Percentiles rank a stretch among this genome's conserved stretches.
Conservation (phyloP, 148 eudicot genomes). For the Heliosperma pusillum region DNA sequence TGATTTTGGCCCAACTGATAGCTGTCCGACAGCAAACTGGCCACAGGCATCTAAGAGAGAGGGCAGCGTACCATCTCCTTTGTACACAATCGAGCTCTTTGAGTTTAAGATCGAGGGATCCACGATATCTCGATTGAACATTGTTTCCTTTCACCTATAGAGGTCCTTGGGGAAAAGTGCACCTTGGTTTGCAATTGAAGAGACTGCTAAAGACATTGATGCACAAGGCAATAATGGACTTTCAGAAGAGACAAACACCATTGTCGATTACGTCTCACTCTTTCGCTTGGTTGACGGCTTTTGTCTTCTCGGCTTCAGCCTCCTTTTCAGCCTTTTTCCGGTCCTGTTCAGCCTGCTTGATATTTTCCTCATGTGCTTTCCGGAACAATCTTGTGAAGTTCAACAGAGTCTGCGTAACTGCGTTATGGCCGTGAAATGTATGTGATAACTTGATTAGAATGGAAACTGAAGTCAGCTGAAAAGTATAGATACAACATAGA, state of each 20-base stretch:
- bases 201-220: slow-evolving; percentile 13
- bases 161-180: slow-evolving; percentile 14
- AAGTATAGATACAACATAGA: not conserved
- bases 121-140: slow-evolving; percentile 21
- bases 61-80: slow-evolving; percentile 17
- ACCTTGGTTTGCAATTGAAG: slow-evolving; percentile 15
- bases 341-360: slow-evolving; percentile 79
- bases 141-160: slow-evolving; percentile 9
- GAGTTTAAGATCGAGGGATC: slow-evolving; percentile 16
- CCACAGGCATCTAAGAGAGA: slow-evolving; percentile 8
- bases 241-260: not conserved
- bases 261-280: slow-evolving; percentile 26
- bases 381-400: slow-evolving; percentile 79
- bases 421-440: slow-evolving; percentile 18
- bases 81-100: slow-evolving; percentile 23
- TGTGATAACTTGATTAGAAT: slow-evolving; percentile 1
- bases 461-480: not conserved
- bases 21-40: slow-evolving; percentile 2
- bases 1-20: slow-evolving; percentile 1
- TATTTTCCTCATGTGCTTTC: slow-evolving; percentile 86
- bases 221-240: not conserved
- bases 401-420: slow-evolving; percentile 76
- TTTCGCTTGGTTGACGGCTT: slow-evolving; percentile 45
- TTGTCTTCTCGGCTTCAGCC: slow-evolving; percentile 66
- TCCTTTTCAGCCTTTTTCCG: slow-evolving; percentile 84